Conservation (phyloP, 352 stramenopile genomes). For the Phytophthora sansomeana region DNA sequence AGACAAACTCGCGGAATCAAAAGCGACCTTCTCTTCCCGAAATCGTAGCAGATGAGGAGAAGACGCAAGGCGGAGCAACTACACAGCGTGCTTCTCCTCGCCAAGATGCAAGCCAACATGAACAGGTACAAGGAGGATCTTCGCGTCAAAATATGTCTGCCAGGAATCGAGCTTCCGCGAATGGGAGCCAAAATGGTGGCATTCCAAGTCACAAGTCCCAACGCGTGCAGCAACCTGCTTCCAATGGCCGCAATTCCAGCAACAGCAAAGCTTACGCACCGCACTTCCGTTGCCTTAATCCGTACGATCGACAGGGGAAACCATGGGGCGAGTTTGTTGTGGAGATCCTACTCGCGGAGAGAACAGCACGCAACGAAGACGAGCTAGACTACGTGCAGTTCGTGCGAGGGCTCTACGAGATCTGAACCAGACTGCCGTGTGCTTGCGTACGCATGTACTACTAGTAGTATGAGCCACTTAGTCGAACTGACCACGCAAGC, state of each 20-base stretch:
- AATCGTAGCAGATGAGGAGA: not conserved
- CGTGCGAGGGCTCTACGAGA: conserved; percentile 36
- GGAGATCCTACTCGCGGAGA: conserved; percentile 37
- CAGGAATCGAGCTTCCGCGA: conserved; percentile 3
- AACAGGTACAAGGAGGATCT: not conserved
- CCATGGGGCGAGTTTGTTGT: conserved; percentile 39
- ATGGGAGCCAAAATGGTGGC: conserved; percentile 2
- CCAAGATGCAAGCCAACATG: not conserved
- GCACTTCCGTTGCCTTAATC: conserved; percentile 17
- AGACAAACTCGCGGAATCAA: not conserved
- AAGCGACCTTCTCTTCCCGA: conserved; percentile 10
- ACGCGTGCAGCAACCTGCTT: conserved; percentile 11
- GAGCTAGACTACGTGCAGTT: conserved; percentile 46
- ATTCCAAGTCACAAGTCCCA: conserved; percentile 14
- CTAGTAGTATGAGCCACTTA: conserved; percentile 17
- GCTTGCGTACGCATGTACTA: not conserved
- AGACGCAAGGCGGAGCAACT: not conserved
- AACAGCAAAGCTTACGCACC: not conserved
- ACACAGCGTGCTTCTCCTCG: not conserved
- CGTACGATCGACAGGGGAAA: conserved; percentile 24
- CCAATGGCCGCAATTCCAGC: not conserved
- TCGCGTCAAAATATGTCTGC: not conserved
- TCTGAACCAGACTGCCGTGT: conserved; percentile 19
- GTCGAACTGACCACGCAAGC: conserved; percentile 20
- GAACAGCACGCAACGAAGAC: conserved; percentile 36